Evolutionary conservation across 805 yeast genomes (phyloP), one percentile per base, ranked within the genome.

Genomic region (Jamesozyma gamospora): DNA sequence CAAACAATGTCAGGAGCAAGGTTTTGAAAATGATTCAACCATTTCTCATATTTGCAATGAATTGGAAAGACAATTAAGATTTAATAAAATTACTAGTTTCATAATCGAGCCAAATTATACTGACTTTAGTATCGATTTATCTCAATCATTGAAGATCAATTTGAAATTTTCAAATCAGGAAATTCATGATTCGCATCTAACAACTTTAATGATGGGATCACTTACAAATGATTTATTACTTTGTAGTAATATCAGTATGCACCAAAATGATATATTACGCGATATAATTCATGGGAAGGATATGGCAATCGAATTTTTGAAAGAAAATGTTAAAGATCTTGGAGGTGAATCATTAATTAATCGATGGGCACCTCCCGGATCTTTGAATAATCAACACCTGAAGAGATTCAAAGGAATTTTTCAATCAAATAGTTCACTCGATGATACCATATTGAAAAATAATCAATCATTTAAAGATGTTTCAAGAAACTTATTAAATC

Each of bases 321-420:
- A 36, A 19, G 64, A 62, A 18, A 52, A 50, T 12, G 35, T 63
- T 15, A 50, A 48, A 6, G 58, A 54, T 6, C 26, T 47, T 3
- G 56, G 55, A 1, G 55, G 51, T 13, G 40, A 34, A 2, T 49
- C 44, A 21, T 37, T 51, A 1, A 40, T 63, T 4, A 34, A 47
- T 1, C 55, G 49, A 43, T 61, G 65, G 65, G 65, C 62, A 9
- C 65, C 65, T 1, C 35, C 35, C 6, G 56, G 55, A 8, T 62
- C 66, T 1, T 19, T 43, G 4, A 62, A 63, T 44, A 39, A 48
- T 6, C 41, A 46, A 21, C 38, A 44, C 1, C 36, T 59, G 13
- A 41, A 44, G 15, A 37, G 41, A 13, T 60, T 55, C 34, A 38
- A 45, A 3, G 39, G 24, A 21, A 21, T 21, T 21, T 21, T 8